Evolutionary conservation across 1,284 basidiomycete species (phyloP).

Genomic region (Kwoniella shivajii): DNA sequence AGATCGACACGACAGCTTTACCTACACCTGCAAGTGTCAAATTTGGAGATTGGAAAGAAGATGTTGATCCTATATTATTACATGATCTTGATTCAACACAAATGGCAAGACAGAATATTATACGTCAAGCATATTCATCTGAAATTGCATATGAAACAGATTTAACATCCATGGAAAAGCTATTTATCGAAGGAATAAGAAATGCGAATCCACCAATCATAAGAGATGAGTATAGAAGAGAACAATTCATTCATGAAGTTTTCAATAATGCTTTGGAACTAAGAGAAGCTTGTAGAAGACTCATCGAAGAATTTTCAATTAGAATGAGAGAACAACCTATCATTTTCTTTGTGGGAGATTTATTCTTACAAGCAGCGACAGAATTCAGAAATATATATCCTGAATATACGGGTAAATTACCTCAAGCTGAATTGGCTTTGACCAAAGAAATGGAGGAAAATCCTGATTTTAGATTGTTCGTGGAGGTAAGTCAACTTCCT

Average conservation of each 20-base stretch:
- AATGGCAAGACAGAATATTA: conserved; percentile 82
- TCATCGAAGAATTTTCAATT: conserved; percentile 83
- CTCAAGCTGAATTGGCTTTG: conserved; percentile 79
- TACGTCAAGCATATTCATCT: conserved; percentile 85
- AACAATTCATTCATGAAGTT: conserved; percentile 80
- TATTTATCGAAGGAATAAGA: conserved; percentile 78
- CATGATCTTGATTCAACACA: conserved; percentile 71
- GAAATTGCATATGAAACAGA: conserved; percentile 91
- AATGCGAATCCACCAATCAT: conserved; percentile 73
- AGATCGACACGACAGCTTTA: conserved; percentile 4
- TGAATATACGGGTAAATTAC: conserved; percentile 79
- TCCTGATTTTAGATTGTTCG: conserved; percentile 76
- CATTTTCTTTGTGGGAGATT: conserved; percentile 83
- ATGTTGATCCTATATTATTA: conserved; percentile 69
- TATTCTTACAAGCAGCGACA: conserved; percentile 83
- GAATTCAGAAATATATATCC: conserved; percentile 87
- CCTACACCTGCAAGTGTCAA: conserved; percentile 18
- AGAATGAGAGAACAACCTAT: conserved; percentile 78
- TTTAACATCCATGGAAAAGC: conserved; percentile 75
- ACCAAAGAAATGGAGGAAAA: conserved; percentile 83
- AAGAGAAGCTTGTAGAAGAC: conserved; percentile 73
- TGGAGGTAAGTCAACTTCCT: conserved; percentile 68
- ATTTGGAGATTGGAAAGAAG: conserved; percentile 70
- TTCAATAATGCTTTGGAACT: conserved; percentile 86
- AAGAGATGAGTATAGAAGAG: conserved; percentile 61